These are phyloP conservation scores for Syncephalastrum sp. DNA, from an alignment of 371 early-diverging fungal genomes.

Conservation along the genomic window DNA sequence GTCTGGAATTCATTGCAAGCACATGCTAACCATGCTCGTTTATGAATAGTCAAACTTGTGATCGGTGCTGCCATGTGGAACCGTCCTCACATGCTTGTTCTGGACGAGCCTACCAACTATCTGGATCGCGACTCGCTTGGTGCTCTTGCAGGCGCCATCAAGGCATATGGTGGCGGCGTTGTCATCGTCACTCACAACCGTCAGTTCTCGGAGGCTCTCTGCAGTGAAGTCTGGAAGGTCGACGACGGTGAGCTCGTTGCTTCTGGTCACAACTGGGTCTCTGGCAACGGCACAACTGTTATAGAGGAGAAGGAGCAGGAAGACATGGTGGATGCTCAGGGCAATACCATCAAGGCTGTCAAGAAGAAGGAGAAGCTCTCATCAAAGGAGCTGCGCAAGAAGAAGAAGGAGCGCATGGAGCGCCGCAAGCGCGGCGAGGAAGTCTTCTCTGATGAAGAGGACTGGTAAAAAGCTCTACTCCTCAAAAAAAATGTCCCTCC, in stretches of 20 bases:
- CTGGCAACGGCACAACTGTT: constrained; percentile 41
- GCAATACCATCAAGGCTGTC: constrained; percentile 49
- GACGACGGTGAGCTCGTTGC: constrained; percentile 63
- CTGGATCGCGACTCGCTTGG: constrained; percentile 78
- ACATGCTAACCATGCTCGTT: too few relatives aligned
- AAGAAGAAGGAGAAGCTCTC: constrained; percentile 51
- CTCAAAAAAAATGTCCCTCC: neutral
- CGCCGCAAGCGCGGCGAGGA: constrained; percentile 60
- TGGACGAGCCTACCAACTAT: constrained; percentile 91
- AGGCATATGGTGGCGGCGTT: constrained; percentile 74
- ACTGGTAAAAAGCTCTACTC: constrained; percentile 26
- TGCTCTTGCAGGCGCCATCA: constrained; percentile 66
- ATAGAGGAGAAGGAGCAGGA: constrained; percentile 38
- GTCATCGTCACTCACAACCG: constrained; percentile 79
- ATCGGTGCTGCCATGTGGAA: constrained; percentile 86
- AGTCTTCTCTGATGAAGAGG: constrained; percentile 50
- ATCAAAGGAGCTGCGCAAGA: constrained; percentile 52
- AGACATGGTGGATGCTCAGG: constrained; percentile 50
- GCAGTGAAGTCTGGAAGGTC: constrained; percentile 75
- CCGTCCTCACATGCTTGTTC: constrained; percentile 84
- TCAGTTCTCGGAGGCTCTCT: constrained; percentile 69
- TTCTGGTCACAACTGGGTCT: constrained; percentile 56
- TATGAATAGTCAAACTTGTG: constrained; percentile 69
- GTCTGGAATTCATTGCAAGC: too few relatives aligned
- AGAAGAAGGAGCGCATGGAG: constrained; percentile 60